Evolutionary conservation across 2,329 filamentous ascomycete species (phyloP), one percentile per base, ranked within the genome.

Genomic region (Alternaria conjuncta): DNA sequence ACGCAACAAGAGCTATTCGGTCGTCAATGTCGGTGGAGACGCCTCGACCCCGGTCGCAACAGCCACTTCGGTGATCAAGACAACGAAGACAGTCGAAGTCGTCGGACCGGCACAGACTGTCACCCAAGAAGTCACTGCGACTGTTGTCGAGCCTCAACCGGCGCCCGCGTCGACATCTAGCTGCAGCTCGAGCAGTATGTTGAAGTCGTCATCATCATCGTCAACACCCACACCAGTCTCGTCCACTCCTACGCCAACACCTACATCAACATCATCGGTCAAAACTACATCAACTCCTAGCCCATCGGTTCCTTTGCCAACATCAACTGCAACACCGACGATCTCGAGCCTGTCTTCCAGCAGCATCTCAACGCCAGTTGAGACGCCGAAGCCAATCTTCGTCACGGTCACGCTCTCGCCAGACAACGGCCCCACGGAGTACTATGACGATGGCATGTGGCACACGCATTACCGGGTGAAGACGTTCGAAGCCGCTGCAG

Each of bases 381-480:
- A 61, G 49, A 74, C 65, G 6, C 67, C 69, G 8, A 69, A 69
- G 63, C 69, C 76, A 2, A 73, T 72, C 28, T 64, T 78, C 36
- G 65, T 78, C 9, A 77, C 75, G 13, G 67, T 79, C 36, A 75
- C 75, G 3, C 65, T 77, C 13, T 73, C 77, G 3, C 64, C 70
- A 23, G 61, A 68, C 10, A 64, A 67, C 8, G 70, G 60, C 9
- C 71, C 79, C 9, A 79, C 77, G 3, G 68, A 76, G 32, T 83
- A 80, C 72, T 84, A 83, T 60, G 82, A 83, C 60, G 70, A 82
- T 55, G 82, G 82, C n/a, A 67, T 81, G 70, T 84, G 82, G 81
- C 81, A 83, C 63, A 84, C 82, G 6, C 72, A 63, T 21, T 84
- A 84, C 64, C 69, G 72, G 0, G 65, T 81, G 63, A 80, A 81